A percentile compares a stretch with the other conserved stretches of the same genome.
phyloP scores from a whole-genome alignment of 345 rosid genomes.

The Jatropha curcas region DNA sequence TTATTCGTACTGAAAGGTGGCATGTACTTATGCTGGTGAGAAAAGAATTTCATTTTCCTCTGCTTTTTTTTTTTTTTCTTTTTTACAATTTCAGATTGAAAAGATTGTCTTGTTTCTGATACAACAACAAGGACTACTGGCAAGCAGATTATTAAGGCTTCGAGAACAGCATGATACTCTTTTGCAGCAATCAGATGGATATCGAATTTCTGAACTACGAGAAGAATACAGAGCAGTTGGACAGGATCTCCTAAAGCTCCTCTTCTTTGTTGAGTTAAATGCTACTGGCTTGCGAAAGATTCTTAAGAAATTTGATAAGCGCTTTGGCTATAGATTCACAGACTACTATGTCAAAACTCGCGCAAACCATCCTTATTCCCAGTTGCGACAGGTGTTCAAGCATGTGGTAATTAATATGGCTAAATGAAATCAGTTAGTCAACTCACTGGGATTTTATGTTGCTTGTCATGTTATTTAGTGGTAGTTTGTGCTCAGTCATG shows the following conservation, averaged over 20 bases:
- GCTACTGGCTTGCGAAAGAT: constrained; percentile 93
- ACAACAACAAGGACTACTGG: constrained; percentile 88
- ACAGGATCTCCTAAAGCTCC: constrained; percentile 72
- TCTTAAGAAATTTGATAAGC: constrained; percentile 91
- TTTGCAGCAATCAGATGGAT: constrained; percentile 61
- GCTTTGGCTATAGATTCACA: constrained; percentile 86
- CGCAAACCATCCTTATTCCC: constrained; percentile 96
- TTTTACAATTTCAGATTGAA: constrained; percentile 63
- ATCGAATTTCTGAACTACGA: constrained; percentile 55
- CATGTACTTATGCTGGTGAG: too few relatives aligned
- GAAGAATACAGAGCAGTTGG: constrained; percentile 81
- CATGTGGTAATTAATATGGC: constrained; percentile 80
- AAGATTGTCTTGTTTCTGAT: constrained; percentile 83
- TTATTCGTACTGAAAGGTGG: too few relatives aligned
- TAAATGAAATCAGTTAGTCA: constrained; percentile 1
- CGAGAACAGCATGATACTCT: constrained; percentile 65
- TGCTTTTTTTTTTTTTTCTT: neutral
- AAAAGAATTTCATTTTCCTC: too few relatives aligned
- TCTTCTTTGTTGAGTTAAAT: constrained; percentile 79
- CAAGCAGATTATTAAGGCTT: constrained; percentile 60
- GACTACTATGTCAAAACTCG: constrained; percentile 91
- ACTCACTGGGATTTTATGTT: neutral
- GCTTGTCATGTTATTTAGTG: neutral
- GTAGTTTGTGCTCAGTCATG: neutral
- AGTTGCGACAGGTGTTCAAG: constrained; percentile 96